These are phyloP conservation scores for Rhizopus arrhizus DNA, from an alignment of 371 early-diverging fungal genomes.

Conservation along the genomic window DNA sequence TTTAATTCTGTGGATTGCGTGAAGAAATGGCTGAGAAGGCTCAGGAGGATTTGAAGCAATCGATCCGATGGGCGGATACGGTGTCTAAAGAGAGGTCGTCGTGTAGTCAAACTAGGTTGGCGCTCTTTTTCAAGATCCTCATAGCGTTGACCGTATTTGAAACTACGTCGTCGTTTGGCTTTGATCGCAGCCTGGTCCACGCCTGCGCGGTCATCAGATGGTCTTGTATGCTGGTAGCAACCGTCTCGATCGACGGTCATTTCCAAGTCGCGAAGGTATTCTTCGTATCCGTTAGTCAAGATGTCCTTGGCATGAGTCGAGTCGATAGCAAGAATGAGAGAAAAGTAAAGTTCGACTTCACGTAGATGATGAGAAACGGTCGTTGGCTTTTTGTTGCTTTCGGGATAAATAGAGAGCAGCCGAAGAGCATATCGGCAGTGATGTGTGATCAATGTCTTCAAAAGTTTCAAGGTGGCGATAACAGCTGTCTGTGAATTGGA, in stretches of 20 bases:
- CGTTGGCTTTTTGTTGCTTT: conserved; percentile 33
- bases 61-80: conserved; percentile 66
- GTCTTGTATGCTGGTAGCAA: conserved; percentile 57
- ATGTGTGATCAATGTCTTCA: conserved; percentile 72
- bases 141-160: conserved; percentile 62
- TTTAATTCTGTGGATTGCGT: conserved; percentile 88
- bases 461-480: conserved; percentile 79
- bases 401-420: conserved; percentile 70
- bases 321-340: conserved; percentile 65
- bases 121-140: conserved; percentile 24
- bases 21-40: conserved; percentile 76
- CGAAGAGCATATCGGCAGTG: conserved; percentile 78
- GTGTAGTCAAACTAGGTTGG: conserved; percentile 17
- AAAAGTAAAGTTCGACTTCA: conserved; percentile 72
- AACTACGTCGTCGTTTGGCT: conserved; percentile 57
- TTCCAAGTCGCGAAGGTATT: conserved; percentile 80
- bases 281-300: conserved; percentile 69
- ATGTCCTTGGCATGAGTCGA: conserved; percentile 60
- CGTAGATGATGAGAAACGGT: conserved; percentile 68
- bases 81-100: conserved; percentile 32
- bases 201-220: conserved; percentile 22
- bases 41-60: conserved; percentile 64
- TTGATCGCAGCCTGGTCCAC: conserved; percentile 29
- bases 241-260: conserved; percentile 63
- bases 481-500: conserved; percentile 77